Evolutionary conservation across 2,329 filamentous ascomycete genomes (phyloP), one percentile per base, ranked within the genome.

Genomic region (Cladosporium halotolerans): DNA sequence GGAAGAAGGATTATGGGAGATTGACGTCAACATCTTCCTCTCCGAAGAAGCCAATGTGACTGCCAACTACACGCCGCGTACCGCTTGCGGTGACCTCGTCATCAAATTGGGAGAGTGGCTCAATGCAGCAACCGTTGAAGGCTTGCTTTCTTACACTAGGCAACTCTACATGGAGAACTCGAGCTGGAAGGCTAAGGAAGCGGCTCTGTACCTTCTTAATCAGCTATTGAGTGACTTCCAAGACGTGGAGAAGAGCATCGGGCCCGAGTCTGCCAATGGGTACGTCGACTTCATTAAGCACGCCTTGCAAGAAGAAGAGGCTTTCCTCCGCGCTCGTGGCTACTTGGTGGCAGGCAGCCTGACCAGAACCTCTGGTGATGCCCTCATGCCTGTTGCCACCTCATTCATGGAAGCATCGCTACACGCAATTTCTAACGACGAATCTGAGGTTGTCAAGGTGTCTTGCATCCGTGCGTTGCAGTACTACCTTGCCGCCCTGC

Each of bases 61-160:
- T 10, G 88, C 91, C 32, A 97, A 97, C 70, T 99, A 97, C 72
- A 96, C 93, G 0, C 88, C 93, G 11, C 84, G 93, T 60, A 95
- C 89, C 14, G 93, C 92, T 39, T 93, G 89, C 58, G 91, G 90
- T 45, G 93, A 97, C 68, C 76, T 99, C 45, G 79, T 96, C 28
- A 90, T 96, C 71, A 96, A 96, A 73, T 77, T 96, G 55, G 89
- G 88, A 45, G 91, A 96, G 69, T 96, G 90, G 91, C 80, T 95
- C 51, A 82, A 84, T 60, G 78, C 82, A 51, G 82, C 82, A 49
- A 85, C 89, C 0, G 77, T 95, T 10, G 87, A 95, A 63, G 89
- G 86, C 6, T 78, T 96, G 39, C 83, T 91, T 55, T 80, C 81
- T 10, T 86, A 90, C 70, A 88, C 88, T 33, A 85, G 87, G 66